Evolutionary conservation across 306 rosid genomes (phyloP), one percentile per base, ranked within the genome.

Genomic region (Elaeagnus macrophylla): DNA sequence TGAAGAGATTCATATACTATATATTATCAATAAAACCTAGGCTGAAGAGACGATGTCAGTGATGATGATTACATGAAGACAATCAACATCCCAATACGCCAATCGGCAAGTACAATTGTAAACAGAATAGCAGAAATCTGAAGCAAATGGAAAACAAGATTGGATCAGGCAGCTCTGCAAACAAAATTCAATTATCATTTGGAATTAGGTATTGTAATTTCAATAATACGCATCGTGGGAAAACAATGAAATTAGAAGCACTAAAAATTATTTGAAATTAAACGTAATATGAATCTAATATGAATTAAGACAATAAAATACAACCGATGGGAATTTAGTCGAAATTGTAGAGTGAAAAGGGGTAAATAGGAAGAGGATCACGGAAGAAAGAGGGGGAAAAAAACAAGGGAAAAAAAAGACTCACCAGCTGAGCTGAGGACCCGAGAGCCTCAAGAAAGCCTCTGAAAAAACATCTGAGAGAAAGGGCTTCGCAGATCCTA

Each of bases 161-260:
- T 12, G 39, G 53, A 69, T 55, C 68, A 69, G 50, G 36, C 42
- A 36, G 47, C 65, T 20, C 70, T 53, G 75, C 66, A 51, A 36
- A 57, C 43, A n/a, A 32, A 57, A 36, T 36, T 35, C 13, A 18
- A 16, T 39, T 16, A 55, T 15, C 19, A 53, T 48, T 44, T 39
- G 36, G 3, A 40, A 55, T 36, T 12, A 12, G 39, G 13, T 12
- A 15, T 38, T 16, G 35, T 39, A 38, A 14, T 39, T 15, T 15
- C 10, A 12, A 45, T 45, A 12, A 42, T 14, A 45, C n/a, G 49
- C 15, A 11, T 12, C 49, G 7, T 12, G 35, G 14, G 9, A 59
- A 63, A 63, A 10, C 14, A 45, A 54, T 16, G 48, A 42, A 6
- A 43, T 7, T 9, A 17, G 10, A 15, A 15, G 12, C 32, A 12